These are phyloP conservation scores for Pseudovirgaria hyperparasitica DNA, from an alignment of 2,329 filamentous ascomycete genomes.

Conservation along the genomic window DNA sequence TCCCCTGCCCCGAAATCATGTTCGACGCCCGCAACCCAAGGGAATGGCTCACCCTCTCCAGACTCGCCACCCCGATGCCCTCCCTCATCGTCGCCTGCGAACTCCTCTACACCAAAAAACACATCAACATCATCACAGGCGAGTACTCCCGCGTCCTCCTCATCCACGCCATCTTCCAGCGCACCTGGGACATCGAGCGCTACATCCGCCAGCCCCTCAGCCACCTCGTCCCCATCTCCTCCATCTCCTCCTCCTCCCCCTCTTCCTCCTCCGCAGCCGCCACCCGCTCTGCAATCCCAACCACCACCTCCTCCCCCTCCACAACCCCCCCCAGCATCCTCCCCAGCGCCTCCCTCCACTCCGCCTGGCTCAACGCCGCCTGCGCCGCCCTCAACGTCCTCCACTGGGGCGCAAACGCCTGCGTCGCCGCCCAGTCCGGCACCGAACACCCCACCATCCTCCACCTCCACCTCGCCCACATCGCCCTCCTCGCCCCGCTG, in stretches of 20 bases:
- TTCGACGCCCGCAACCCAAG: too few relatives aligned
- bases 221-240: too few relatives aligned
- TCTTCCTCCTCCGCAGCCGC: too few relatives aligned
- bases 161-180: slow-evolving; percentile 37
- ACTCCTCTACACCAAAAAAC: slow-evolving; percentile 37
- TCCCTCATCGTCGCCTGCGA: slow-evolving; percentile 32
- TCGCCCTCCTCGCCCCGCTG: slow-evolving; percentile 39
- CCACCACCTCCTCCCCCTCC: too few relatives aligned
- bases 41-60: too few relatives aligned
- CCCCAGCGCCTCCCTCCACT: too few relatives aligned
- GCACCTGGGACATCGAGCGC: slow-evolving; percentile 35
- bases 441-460: slow-evolving; percentile 42
- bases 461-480: slow-evolving; percentile 42
- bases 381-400: slow-evolving; percentile 41
- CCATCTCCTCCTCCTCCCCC: too few relatives aligned
- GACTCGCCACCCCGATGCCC: too few relatives aligned
- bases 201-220: slow-evolving; percentile 34
- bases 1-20: too few relatives aligned
- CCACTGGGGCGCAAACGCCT: slow-evolving; percentile 45
- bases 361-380: slow-evolving; percentile 36
- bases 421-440: slow-evolving; percentile 35
- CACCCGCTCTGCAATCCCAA: too few relatives aligned
- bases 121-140: slow-evolving; percentile 28
- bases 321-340: too few relatives aligned
- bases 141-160: slow-evolving; percentile 37